Base-by-base conservation (phyloP, 768 basidiomycete species). In the Favolaschia claudopus region DNA sequence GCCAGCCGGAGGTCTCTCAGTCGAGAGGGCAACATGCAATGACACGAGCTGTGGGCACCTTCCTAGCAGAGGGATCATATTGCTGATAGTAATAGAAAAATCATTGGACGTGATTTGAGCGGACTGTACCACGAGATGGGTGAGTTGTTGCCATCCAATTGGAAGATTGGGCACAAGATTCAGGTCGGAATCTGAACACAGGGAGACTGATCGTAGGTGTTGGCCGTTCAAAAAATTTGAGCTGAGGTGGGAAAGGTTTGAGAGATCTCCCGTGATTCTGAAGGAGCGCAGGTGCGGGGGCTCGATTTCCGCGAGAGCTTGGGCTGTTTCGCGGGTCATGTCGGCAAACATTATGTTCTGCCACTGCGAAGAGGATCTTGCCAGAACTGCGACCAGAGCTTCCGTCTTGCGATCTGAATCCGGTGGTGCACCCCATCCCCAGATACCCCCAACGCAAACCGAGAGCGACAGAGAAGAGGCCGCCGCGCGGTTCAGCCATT, bases 401-500 rank as follows among this genome's bases (percentile, higher is more conserved):
- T 14, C 13, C 27, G 22, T 20, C 42, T n/a, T 3, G 9, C 19
- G 17, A 19, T 17, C 25, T 22, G 10, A 17, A 19, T 19, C 17
- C 25, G 28, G 14, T 7, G 22, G 15, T 22, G 22, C 13, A n/a
- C 31, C 5, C 24, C 5, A 50, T 22, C 32, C 34, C 22, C 24
- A 9, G 8, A 38, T 24, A 25, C 19, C 13, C 4, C 40, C 50
- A 8, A n/a, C 52, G 14, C 28, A 12, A 5, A 55, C 13, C 17
- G 54, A 55, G 22, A 55, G 14, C 14, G 54, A 46, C 7, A 55
- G 9, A 1, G 44, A 45, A 19, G 36, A 47, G 7, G 45, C 34
- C 14, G 28, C 54, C 15, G 54, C 46, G 37, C 32, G 54, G 44
- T 40, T 13, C 28, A 55, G 28, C 54, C 45, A 47, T 13, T 29